Evolutionary conservation across 2,329 filamentous ascomycete genomes (phyloP), one percentile per base, ranked within the genome.

Genomic region (Aspergillus sp.): DNA sequence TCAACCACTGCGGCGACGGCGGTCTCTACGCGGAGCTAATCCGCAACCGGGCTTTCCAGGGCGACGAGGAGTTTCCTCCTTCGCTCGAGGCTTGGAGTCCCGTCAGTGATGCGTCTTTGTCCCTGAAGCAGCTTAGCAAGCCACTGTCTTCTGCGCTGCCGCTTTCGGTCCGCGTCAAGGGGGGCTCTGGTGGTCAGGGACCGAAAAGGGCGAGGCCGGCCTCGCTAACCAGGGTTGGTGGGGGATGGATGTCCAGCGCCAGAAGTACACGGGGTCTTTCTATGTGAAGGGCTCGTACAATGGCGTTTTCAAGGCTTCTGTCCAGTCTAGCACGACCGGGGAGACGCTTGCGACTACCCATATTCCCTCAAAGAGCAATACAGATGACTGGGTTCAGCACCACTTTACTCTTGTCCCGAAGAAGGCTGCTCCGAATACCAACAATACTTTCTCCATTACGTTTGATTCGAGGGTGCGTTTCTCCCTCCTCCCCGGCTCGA

Each of bases 401-500:
- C 51, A 51, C 1, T 65, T 60, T 26, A 62, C 41, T 11, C 37
- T 52, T 6, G 39, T 32, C 1, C 44, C 49, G 1, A 39, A 31
- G 20, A 36, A 24, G 15, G 37, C 36, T 22, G 42, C 53, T n/a
- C 39, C 52, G 3, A 39, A 54, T 32, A 40, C 58, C 4, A 71
- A 72, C 49, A 74, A 74, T 42, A 68, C 66, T 0, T 68, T 72
- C 33, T 56, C 60, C 2, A 52, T 74, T 30, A 71, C 66, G 2
- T 68, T 70, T 20, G 66, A 72, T 47, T 55, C 61, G 11, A 53
- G 57, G 6, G 50, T 53, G 33, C 41, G 46, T 35, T 15, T 12
- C 3, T 13, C 14, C 3, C n/a, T n/a, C n/a, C n/a, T n/a, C n/a
- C n/a, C n/a, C n/a, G n/a, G n/a, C n/a, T n/a, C n/a, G n/a, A n/a